Conservation (phyloP, 345 rosid species). For the Acer yangbiense region DNA sequence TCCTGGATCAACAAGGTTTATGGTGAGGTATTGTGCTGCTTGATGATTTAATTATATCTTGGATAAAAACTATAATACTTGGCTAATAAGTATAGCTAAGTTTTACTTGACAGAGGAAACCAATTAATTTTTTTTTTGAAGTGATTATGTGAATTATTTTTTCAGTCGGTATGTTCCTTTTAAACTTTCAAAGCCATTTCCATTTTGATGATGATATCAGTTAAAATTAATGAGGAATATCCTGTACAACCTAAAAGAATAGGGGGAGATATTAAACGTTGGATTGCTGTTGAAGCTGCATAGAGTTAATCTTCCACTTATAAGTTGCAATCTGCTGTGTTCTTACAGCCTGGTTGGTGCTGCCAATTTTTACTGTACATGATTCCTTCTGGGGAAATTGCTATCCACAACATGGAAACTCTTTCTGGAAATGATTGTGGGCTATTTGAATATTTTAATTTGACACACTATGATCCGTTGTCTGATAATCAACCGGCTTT, state of each 20-base stretch:
- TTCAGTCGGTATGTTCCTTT: neutral
- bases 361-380: no score
- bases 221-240: no score
- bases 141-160: no score
- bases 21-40: conserved; percentile 73
- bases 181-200: neutral
- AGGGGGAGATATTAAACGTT: neutral
- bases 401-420: neutral
- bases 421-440: neutral
- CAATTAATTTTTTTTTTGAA: neutral
- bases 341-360: no score
- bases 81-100: neutral
- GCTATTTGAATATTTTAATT: no score
- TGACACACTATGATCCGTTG: no score
- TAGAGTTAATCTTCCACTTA: neutral
- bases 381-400: neutral
- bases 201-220: no score
- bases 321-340: neutral
- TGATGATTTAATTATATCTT: conserved; percentile 4
- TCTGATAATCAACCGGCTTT: no score
- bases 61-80: neutral
- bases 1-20: conserved; percentile 95
- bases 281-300: neutral
- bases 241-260: neutral
- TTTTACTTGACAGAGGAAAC: neutral